phyloP scores from a whole-genome alignment of 768 basidiomycete species.

The Sporobolomyces pararoseus region DNA sequence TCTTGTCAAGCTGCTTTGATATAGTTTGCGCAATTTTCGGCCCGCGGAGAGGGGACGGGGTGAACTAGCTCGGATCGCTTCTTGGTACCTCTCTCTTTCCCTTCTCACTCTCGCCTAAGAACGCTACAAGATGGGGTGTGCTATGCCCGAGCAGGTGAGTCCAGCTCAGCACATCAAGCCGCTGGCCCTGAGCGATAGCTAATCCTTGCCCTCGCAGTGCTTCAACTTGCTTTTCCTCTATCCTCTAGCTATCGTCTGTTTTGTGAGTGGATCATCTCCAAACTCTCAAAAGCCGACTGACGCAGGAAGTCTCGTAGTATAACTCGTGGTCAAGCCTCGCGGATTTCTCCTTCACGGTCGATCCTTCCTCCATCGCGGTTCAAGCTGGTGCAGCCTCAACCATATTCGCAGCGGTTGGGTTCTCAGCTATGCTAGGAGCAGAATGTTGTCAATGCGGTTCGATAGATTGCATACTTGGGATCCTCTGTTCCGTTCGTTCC shows the following conservation, averaged over 20 bases:
- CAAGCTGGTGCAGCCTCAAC: background rate
- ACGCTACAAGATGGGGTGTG: conserved; percentile 1
- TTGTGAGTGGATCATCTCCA: background rate
- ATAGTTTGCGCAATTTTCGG: no score
- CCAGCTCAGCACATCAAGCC: no score
- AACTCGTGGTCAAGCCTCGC: background rate
- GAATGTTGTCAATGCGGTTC: background rate
- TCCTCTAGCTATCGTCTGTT: background rate
- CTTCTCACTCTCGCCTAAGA: no score
- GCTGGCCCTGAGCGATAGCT: no score
- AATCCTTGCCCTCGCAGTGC: background rate
- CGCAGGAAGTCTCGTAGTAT: background rate
- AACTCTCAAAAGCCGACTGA: background rate
- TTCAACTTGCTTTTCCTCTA: conserved; percentile 4
- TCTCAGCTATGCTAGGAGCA: background rate
- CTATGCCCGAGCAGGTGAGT: background rate
- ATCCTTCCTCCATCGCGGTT: background rate
- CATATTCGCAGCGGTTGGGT: background rate
- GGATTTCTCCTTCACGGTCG: background rate
- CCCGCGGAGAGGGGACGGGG: no score
- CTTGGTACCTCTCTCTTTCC: no score
- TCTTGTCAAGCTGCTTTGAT: no score
- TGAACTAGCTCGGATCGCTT: no score
- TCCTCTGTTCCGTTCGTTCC: background rate
- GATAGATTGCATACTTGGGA: background rate